Evolutionary conservation across 2,329 filamentous ascomycete species (phyloP).

Genomic region (Pestalotiopsis sp.): DNA sequence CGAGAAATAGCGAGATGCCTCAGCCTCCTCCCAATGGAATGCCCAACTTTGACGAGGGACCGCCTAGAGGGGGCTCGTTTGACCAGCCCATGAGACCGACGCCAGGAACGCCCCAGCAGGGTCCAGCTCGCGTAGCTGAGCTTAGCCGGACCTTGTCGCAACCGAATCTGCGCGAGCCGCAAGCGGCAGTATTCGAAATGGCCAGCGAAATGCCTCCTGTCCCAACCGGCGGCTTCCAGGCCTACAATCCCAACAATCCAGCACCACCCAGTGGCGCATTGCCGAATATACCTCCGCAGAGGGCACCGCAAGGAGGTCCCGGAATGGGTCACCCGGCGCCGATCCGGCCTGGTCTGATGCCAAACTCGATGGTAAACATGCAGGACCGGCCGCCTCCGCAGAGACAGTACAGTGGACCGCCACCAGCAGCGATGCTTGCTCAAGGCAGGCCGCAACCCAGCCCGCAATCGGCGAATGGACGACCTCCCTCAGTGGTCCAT

Average conservation of each 20-base stretch:
- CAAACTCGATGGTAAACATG: conserved; percentile 58
- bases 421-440: conserved; percentile 29
- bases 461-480: conserved; percentile 32
- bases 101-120: conserved; percentile 44
- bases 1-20: conserved; percentile 29
- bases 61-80: conserved; percentile 42
- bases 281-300: conserved; percentile 27
- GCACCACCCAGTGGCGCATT: conserved; percentile 23
- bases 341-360: conserved; percentile 64
- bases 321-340: conserved; percentile 61
- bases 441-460: conserved; percentile 41
- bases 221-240: conserved; percentile 41
- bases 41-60: conserved; percentile 47
- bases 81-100: conserved; percentile 49
- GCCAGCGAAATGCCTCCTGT: conserved; percentile 62
- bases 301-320: conserved; percentile 30
- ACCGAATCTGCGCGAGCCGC: conserved; percentile 64
- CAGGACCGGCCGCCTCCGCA: conserved; percentile 61
- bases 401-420: conserved; percentile 54
- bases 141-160: conserved; percentile 67
- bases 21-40: conserved; percentile 36
- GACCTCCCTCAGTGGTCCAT: conserved; percentile 33
- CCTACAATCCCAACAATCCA: conserved; percentile 29
- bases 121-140: conserved; percentile 53
- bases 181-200: conserved; percentile 76